These are phyloP conservation scores for Delphinella strobiligena DNA, from an alignment of 2,329 filamentous ascomycete genomes.

Conservation along the genomic window DNA sequence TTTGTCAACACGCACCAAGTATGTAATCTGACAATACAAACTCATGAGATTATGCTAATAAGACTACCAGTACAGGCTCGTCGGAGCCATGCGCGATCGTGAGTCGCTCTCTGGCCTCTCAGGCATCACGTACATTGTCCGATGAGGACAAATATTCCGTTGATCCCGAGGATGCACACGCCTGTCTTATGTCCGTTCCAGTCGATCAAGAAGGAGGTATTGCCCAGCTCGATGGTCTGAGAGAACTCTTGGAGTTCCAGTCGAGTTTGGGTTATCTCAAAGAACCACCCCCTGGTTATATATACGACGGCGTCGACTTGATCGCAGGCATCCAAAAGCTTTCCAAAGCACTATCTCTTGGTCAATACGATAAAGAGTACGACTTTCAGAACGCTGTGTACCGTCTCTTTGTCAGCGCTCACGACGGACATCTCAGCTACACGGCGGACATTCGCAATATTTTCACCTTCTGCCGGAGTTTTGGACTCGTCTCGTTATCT, in stretches of 20 bases:
- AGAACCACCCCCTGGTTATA: constrained; percentile 24
- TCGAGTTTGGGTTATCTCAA: constrained; percentile 27
- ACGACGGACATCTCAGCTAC: constrained; percentile 30
- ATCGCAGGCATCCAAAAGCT: constrained; percentile 25
- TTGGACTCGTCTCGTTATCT: constrained; percentile 21
- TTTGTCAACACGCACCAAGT: no score
- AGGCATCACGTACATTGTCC: no score
- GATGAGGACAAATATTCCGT: no score
- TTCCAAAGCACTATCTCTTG: constrained; percentile 17
- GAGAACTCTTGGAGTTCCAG: constrained; percentile 26
- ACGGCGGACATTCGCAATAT: constrained; percentile 24
- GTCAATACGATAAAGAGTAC: constrained; percentile 26
- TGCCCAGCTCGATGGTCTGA: constrained; percentile 23
- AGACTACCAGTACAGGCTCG: no score
- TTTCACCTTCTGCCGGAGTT: constrained; percentile 24
- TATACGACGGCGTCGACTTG: constrained; percentile 26
- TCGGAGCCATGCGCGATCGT: no score
- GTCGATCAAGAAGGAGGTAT: constrained; percentile 22
- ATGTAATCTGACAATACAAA: no score
- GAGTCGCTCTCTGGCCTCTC: no score
- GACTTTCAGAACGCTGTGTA: constrained; percentile 27
- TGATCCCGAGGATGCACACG: no score
- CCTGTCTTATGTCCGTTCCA: constrained; percentile 25
- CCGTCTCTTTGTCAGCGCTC: constrained; percentile 22
- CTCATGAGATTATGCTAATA: no score